Evolutionary conservation across 78 protist species (phyloP).

Genomic region (Anaeramoeba flamelloides): DNA sequence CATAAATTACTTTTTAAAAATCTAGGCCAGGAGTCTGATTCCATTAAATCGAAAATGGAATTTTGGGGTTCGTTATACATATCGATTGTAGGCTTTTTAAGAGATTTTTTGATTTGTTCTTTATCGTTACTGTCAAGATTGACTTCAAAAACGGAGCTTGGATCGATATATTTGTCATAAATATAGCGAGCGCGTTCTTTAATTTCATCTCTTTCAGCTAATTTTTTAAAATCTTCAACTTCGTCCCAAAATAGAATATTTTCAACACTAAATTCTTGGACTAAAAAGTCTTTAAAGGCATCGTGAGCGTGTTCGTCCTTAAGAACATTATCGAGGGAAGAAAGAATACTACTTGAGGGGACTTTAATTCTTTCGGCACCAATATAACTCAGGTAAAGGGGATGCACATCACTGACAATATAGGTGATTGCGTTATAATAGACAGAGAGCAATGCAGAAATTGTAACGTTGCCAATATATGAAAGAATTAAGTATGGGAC

Average conservation of each 20-base stretch:
- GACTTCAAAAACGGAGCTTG: constrained; percentile 1
- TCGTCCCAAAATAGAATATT: neutral
- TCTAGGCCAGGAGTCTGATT: neutral
- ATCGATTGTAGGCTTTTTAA: neutral
- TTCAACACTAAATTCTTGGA: neutral
- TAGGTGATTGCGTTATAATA: neutral
- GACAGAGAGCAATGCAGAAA: too few relatives aligned
- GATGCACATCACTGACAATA: neutral
- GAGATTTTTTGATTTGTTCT: neutral
- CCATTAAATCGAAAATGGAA: neutral
- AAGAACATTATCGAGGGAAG: neutral
- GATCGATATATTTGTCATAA: neutral
- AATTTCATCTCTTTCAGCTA: neutral
- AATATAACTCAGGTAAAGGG: neutral
- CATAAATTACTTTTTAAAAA: neutral
- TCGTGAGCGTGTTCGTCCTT: neutral
- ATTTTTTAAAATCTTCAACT: neutral
- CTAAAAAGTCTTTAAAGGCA: neutral
- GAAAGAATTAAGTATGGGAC: neutral
- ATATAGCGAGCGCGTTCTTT: neutral
- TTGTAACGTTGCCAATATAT: neutral
- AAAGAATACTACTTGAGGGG: neutral
- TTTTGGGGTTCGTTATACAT: neutral
- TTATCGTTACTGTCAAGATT: neutral
- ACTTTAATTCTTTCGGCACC: neutral